A percentile compares a stretch with the other conserved stretches of the same genome.
phyloP scores from a whole-genome alignment of 1,284 basidiomycete genomes.

The Papiliotrema flavescens region DNA sequence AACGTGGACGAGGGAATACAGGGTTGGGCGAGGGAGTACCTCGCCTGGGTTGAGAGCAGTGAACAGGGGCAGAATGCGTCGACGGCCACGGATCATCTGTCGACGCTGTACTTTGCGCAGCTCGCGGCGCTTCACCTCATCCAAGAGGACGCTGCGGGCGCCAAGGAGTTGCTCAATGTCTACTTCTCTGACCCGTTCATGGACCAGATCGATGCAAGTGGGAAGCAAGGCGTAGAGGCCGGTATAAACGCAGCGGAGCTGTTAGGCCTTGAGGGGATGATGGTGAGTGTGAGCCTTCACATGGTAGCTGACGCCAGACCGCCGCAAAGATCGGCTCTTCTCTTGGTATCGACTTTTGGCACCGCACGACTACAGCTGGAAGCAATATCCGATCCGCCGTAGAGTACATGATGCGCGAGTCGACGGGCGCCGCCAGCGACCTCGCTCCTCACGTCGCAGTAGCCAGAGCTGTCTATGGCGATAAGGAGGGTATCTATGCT shows the following conservation, averaged over 20 bases:
- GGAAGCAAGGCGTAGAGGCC: slow-evolving; percentile 61
- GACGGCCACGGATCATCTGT: slow-evolving; percentile 52
- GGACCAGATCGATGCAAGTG: slow-evolving; percentile 55
- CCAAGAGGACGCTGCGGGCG: slow-evolving; percentile 44
- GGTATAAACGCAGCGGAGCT: slow-evolving; percentile 62
- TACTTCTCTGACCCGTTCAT: slow-evolving; percentile 55
- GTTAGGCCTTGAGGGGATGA: slow-evolving; percentile 66
- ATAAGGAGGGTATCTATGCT: slow-evolving; percentile 56
- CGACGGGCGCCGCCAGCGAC: slow-evolving; percentile 49
- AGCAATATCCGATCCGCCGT: slow-evolving; percentile 59
- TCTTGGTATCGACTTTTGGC: slow-evolving; percentile 54
- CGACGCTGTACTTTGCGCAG: slow-evolving; percentile 34
- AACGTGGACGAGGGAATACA: slow-evolving; percentile 55
- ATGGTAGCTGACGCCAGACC: slow-evolving; percentile 49
- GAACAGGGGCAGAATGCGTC: slow-evolving; percentile 54
- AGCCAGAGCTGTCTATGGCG: slow-evolving; percentile 58
- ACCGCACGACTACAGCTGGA: slow-evolving; percentile 52
- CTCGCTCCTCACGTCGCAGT: slow-evolving; percentile 58
- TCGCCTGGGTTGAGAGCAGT: slow-evolving; percentile 58
- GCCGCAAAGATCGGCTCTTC: slow-evolving; percentile 60
- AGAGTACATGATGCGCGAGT: slow-evolving; percentile 55
- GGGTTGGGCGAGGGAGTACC: slow-evolving; percentile 56
- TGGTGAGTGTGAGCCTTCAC: slow-evolving; percentile 47
- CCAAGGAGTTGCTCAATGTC: slow-evolving; percentile 46
- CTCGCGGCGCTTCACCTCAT: neutral